Evolutionary conservation across 768 basidiomycete genomes (phyloP).

Genomic region (Lentinula aciculospora): DNA sequence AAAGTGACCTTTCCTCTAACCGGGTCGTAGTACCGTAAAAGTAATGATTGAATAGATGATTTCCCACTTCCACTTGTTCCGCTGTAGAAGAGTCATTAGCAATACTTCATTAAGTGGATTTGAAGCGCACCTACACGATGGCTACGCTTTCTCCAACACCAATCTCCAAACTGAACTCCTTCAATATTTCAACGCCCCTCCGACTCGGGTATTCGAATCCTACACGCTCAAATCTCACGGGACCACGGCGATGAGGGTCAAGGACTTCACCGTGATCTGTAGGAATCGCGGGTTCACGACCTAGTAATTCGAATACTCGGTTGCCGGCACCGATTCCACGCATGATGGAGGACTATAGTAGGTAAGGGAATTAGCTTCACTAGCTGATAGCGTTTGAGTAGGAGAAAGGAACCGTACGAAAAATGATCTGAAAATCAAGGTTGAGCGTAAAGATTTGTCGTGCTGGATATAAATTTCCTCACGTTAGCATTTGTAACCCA

Average conservation of each 20-base stretch:
- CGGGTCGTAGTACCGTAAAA: slow-evolving; percentile 88
- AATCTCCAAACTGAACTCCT: slow-evolving; percentile 77
- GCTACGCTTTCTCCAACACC: slow-evolving; percentile 84
- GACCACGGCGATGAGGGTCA: slow-evolving; percentile 50
- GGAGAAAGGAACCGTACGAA: slow-evolving; percentile 30
- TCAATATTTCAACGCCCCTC: slow-evolving; percentile 72
- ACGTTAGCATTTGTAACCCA: slow-evolving; percentile 78
- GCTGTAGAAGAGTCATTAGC: slow-evolving; percentile 30
- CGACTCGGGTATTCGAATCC: slow-evolving; percentile 89
- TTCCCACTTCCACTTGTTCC: slow-evolving; percentile 94
- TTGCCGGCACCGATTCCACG: slow-evolving; percentile 91
- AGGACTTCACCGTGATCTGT: slow-evolving; percentile 57
- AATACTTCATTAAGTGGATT: no score
- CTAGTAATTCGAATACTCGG: slow-evolving; percentile 91
- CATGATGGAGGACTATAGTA: slow-evolving; percentile 84
- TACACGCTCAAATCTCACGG: slow-evolving; percentile 78
- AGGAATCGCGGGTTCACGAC: slow-evolving; percentile 70
- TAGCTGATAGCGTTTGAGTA: no score
- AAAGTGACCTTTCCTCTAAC: slow-evolving; percentile 77
- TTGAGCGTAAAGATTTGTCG: slow-evolving; percentile 4
- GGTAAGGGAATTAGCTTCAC: no score
- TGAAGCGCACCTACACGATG: slow-evolving; percentile 66
- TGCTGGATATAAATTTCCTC: slow-evolving; percentile 18
- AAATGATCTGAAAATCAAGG: slow-evolving; percentile 33
- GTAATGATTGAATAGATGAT: slow-evolving; percentile 83